Conservation (phyloP, 768 basidiomycete species). For the Mycena amicta region DNA sequence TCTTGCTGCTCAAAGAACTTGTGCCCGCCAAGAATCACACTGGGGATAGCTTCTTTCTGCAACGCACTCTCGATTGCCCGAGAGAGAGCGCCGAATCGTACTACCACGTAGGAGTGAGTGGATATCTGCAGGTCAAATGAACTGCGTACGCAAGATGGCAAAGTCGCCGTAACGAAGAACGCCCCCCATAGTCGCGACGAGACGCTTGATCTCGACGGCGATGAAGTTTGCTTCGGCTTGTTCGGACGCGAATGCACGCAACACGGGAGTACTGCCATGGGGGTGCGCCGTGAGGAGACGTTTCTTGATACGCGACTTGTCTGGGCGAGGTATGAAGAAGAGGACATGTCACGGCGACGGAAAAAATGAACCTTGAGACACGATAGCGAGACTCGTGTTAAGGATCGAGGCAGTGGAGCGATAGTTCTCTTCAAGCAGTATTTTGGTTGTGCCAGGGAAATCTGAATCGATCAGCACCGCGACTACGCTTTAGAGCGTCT, state of each 20-base stretch:
- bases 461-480: constrained; percentile 40
- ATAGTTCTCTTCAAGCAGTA: constrained; percentile 86
- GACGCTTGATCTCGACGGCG: constrained; percentile 74
- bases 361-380: constrained; percentile 73
- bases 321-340: constrained; percentile 41
- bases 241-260: constrained; percentile 56
- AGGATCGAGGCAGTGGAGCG: constrained; percentile 81
- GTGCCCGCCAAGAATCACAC: constrained; percentile 74
- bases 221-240: constrained; percentile 71
- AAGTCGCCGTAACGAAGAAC: constrained; percentile 75
- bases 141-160: constrained; percentile 71
- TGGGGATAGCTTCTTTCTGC: constrained; percentile 79
- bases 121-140: background rate
- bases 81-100: constrained; percentile 82
- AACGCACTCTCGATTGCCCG: constrained; percentile 74
- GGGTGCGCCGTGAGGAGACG: constrained; percentile 71
- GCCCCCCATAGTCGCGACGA: constrained; percentile 76
- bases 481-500: background rate
- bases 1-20: constrained; percentile 88
- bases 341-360: background rate
- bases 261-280: constrained; percentile 57
- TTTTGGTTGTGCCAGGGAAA: constrained; percentile 63
- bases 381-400: constrained; percentile 70
- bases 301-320: constrained; percentile 76
- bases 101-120: constrained; percentile 40